Conservation (phyloP, 805 yeast species). For the Saccharomycopsis malanga region DNA sequence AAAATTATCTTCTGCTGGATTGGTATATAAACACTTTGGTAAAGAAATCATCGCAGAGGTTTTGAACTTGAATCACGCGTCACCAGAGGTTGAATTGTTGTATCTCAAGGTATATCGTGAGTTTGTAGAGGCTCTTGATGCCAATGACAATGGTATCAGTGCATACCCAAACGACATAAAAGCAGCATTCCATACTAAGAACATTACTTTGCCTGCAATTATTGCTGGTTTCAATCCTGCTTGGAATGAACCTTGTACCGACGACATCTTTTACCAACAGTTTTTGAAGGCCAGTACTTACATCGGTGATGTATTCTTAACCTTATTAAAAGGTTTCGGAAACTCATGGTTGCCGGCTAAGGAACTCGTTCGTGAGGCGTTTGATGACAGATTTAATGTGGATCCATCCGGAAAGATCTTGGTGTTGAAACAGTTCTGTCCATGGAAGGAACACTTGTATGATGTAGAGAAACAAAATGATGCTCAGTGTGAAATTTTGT, state of each 20-base stretch:
- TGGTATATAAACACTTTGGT: conserved; percentile 83
- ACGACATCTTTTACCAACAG: conserved; percentile 49
- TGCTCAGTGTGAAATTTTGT: conserved; percentile 52
- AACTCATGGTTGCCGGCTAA: conserved; percentile 90
- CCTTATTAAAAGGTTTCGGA: conserved; percentile 63
- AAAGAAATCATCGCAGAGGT: conserved; percentile 54
- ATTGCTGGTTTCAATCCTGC: conserved; percentile 77
- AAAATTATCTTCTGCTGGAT: conserved; percentile 88
- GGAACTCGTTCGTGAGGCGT: conserved; percentile 63
- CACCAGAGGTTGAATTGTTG: conserved; percentile 46
- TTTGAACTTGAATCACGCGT: conserved; percentile 33
- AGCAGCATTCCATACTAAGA: conserved; percentile 63
- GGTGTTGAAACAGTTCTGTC: conserved; percentile 68
- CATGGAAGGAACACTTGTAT: conserved; percentile 93
- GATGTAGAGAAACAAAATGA: conserved; percentile 56
- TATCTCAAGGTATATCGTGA: conserved; percentile 76
- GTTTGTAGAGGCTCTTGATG: conserved; percentile 88
- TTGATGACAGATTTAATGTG: conserved; percentile 47
- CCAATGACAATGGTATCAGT: conserved; percentile 89
- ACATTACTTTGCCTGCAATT: conserved; percentile 70
- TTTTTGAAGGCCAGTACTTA: conserved; percentile 67
- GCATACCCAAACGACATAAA: conserved; percentile 49
- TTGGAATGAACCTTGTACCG: conserved; percentile 70
- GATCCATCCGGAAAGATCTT: conserved; percentile 70
- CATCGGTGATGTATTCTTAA: conserved; percentile 77